Conservation (phyloP, 805 yeast species). For the Yarrowia sp. region DNA sequence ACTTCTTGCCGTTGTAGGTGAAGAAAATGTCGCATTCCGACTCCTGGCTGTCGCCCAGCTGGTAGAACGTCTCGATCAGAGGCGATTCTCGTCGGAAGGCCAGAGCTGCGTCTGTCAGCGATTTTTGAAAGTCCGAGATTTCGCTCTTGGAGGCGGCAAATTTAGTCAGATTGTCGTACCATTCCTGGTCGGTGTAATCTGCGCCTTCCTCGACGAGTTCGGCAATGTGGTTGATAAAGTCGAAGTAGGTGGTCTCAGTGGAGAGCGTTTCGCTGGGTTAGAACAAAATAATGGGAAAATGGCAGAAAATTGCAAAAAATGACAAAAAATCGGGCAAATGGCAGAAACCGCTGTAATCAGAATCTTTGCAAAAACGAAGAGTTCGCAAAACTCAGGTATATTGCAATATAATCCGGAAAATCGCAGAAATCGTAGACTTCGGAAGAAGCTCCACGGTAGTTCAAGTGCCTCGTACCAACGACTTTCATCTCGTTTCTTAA, state of each 20-base stretch:
- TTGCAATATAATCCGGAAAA: no score
- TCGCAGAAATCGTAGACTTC: no score
- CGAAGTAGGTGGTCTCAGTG: conserved; percentile 9
- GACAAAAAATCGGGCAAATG: no score
- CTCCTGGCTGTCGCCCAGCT: conserved; percentile 52
- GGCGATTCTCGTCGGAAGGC: conserved; percentile 63
- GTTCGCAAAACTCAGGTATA: no score
- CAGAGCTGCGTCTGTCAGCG: conserved; percentile 54
- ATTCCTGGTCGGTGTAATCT: conserved; percentile 40
- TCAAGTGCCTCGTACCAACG: no score
- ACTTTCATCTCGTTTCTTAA: no score
- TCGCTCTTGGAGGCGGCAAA: conserved; percentile 43
- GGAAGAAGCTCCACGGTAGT: no score
- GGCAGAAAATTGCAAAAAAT: no score
- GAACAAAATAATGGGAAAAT: not conserved
- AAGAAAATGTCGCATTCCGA: conserved; percentile 58
- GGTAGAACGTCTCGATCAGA: conserved; percentile 67
- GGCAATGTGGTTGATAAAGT: conserved; percentile 21
- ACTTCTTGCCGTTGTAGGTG: conserved; percentile 58
- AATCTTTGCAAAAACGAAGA: no score
- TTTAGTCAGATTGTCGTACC: conserved; percentile 42
- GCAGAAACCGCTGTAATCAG: no score
- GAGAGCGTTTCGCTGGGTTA: conserved; percentile 20
- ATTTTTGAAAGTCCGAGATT: conserved; percentile 38
- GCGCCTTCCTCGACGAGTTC: conserved; percentile 39